phyloP scores from a whole-genome alignment of 2,329 filamentous ascomycete genomes.

The Byssoonygena ceratinophila region DNA sequence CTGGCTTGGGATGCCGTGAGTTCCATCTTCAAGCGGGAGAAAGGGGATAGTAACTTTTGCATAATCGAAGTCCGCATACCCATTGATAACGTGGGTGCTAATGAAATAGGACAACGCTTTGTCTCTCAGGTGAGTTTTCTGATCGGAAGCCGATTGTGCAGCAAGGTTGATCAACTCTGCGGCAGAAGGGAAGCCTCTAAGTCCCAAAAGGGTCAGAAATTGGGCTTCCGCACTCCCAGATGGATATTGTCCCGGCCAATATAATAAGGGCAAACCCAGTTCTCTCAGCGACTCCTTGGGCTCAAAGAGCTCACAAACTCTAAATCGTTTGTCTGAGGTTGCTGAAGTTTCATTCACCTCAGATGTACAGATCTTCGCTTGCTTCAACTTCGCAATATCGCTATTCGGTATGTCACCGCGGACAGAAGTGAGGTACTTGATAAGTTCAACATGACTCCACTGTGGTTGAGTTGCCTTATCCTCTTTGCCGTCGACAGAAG shows the following conservation, averaged over 20 bases:
- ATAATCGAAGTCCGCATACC: conserved; percentile 58
- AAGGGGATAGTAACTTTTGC: conserved; percentile 48
- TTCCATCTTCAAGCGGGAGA: conserved; percentile 60
- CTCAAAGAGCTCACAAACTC: conserved; percentile 69
- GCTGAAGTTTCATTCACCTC: conserved; percentile 51
- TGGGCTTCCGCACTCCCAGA: conserved; percentile 58
- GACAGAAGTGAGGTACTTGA: conserved; percentile 88
- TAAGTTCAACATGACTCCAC: conserved; percentile 89
- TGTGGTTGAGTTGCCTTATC: conserved; percentile 43
- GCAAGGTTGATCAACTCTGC: conserved; percentile 70
- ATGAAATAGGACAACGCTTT: conserved; percentile 74
- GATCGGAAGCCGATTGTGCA: conserved; percentile 47
- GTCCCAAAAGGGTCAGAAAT: conserved; percentile 62
- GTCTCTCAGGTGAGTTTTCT: conserved; percentile 48
- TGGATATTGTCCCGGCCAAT: conserved; percentile 68
- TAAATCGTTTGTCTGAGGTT: conserved; percentile 50
- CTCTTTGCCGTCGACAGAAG: conserved; percentile 39
- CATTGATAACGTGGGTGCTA: conserved; percentile 64
- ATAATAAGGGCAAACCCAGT: conserved; percentile 63
- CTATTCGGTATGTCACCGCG: conserved; percentile 73
- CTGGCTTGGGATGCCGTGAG: conserved; percentile 58
- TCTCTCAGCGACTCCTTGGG: conserved; percentile 60
- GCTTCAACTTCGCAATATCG: conserved; percentile 67
- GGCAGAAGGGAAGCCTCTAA: conserved; percentile 60
- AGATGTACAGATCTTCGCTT: conserved; percentile 71